Conservation (phyloP, 768 basidiomycete species). For the Trametes cinnabarina region DNA sequence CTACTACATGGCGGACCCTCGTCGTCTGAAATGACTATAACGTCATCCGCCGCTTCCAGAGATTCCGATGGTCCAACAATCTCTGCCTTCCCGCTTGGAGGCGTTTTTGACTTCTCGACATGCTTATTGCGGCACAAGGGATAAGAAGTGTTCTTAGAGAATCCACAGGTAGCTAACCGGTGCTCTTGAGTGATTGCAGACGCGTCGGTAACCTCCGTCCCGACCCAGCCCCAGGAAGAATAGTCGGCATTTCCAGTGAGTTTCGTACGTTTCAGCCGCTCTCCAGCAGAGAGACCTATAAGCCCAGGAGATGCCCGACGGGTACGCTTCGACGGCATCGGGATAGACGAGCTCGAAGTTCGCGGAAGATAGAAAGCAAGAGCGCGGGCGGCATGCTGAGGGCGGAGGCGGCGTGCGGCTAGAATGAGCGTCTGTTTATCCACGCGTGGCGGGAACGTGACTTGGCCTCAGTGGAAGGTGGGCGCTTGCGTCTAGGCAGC, state of each 20-base stretch:
- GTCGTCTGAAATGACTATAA: slow-evolving; percentile 71
- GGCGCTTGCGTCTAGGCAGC: too few relatives aligned
- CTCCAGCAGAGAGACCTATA: slow-evolving; percentile 55
- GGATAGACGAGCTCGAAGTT: not conserved
- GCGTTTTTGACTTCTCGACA: slow-evolving; percentile 20
- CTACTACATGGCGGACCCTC: slow-evolving; percentile 55
- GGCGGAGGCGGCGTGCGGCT: slow-evolving; percentile 15
- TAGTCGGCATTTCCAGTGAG: slow-evolving; percentile 41
- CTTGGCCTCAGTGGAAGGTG: not conserved
- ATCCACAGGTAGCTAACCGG: slow-evolving; percentile 62
- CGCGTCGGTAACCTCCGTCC: slow-evolving; percentile 53
- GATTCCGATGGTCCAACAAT: not conserved
- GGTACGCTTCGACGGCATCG: slow-evolving; percentile 29
- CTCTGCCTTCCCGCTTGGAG: not conserved
- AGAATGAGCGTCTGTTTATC: slow-evolving; percentile 2
- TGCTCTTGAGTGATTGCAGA: slow-evolving; percentile 69
- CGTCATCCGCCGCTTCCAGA: slow-evolving; percentile 53
- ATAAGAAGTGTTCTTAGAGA: slow-evolving; percentile 49
- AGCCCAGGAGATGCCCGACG: slow-evolving; percentile 24
- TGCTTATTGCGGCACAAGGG: slow-evolving; percentile 62
- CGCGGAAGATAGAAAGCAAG: not conserved
- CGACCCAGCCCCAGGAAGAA: slow-evolving; percentile 81
- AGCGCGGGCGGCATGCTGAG: not conserved
- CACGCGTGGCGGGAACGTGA: slow-evolving; percentile 21
- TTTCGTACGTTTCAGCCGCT: slow-evolving; percentile 58